A percentile compares a stretch with the other conserved stretches of the same genome.
Evolutionary conservation across 2,329 filamentous ascomycete genomes (phyloP).

Genomic region (Camillea tinctor): DNA sequence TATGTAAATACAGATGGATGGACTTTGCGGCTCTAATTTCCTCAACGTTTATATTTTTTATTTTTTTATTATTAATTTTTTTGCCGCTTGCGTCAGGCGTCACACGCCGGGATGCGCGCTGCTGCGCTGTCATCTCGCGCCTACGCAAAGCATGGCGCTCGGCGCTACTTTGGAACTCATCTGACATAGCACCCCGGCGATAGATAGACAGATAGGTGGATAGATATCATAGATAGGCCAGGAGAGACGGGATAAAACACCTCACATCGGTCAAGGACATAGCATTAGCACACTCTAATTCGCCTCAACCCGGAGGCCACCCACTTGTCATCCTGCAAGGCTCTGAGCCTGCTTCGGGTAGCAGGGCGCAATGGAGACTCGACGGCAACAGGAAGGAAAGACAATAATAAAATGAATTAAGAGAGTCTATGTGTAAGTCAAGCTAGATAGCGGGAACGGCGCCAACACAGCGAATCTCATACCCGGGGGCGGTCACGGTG

Average conservation of each 20-base stretch:
- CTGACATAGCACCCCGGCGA: too few relatives aligned
- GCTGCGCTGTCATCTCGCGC: background rate
- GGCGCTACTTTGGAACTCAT: background rate
- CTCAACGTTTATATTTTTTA: background rate
- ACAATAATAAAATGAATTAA: background rate
- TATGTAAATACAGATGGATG: background rate
- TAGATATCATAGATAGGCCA: background rate
- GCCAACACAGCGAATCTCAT: background rate
- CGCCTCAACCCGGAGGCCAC: background rate
- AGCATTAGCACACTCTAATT: background rate
- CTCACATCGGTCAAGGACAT: background rate
- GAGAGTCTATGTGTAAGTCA: background rate
- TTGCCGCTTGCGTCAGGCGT: background rate
- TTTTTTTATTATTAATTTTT: too few relatives aligned
- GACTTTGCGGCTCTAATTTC: background rate
- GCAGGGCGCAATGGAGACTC: background rate
- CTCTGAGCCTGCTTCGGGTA: background rate
- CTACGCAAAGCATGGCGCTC: background rate
- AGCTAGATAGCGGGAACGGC: background rate
- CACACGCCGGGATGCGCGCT: background rate
- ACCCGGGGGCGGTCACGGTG: background rate
- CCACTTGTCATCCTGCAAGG: background rate
- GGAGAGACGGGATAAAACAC: background rate
- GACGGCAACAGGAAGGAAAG: too few relatives aligned
- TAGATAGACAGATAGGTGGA: too few relatives aligned